Evolutionary conservation across 192 early-diverging fungal species (phyloP), one percentile per base, ranked within the genome.

Genomic region (Coemansia sp.): DNA sequence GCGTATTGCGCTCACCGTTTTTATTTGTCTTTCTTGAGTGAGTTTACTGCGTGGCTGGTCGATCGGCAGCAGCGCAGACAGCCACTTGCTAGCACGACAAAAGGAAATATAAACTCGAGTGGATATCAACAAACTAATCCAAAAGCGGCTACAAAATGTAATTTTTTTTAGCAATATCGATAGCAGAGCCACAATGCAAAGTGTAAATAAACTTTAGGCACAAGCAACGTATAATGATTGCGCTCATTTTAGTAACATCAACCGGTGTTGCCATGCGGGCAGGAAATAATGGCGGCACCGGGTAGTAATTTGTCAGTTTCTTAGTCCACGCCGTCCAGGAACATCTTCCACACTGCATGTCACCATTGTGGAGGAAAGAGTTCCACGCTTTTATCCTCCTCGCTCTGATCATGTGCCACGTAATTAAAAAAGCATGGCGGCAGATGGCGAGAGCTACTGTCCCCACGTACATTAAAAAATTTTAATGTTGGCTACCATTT

Each of bases 11-110:
- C 47, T 9, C 47, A 27, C 24, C 24, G 53, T 30, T 30, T 56
- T 22, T n/a, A 5, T 29, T 16, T 56, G 5, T 15, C 15, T 29
- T 29, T 56, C 24, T 30, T 12, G 50, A 10, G 9, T 13, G 50
- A 29, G 29, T 56, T 16, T 32, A 56, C 27, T n/a, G 12, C 12
- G 53, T 56, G 53, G 53, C 53, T 56, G 27, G 53, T 56, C 53
- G 53, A 56, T 56, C 53, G 53, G 29, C 53, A 56, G 29, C 53
- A 30, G 53, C 53, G 53, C 53, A 32, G 15, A 32, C 53, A 56
- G 53, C 29, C 53, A 56, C 50, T 53, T 30, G 29, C 13, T 15
- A 30, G 50, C 24, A 53, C 53, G 30, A 56, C 29, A 56, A 56
- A 56, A 16, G 15, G 3, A 34, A 16, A 30, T 56, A 34, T 30